Percentiles rank a stretch among this genome's conserved stretches.
Evolutionary conservation across 1,139 yeast species (phyloP).

Genomic region (Kurtzmaniella quercitrusa): DNA sequence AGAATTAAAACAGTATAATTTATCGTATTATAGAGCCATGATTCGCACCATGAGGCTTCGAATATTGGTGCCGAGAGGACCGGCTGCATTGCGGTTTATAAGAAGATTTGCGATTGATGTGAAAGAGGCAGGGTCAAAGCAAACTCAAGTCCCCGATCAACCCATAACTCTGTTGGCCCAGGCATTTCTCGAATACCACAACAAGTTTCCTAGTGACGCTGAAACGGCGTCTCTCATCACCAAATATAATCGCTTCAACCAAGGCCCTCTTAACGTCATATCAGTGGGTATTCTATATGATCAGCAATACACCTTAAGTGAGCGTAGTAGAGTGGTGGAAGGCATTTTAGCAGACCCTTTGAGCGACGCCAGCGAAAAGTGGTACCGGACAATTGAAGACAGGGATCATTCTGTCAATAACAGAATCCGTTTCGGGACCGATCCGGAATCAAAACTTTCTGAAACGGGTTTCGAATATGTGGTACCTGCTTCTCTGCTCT

Average conservation of each 20-base stretch:
- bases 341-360: constrained; percentile 41
- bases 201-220: constrained; percentile 8
- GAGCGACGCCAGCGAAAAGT: constrained; percentile 25
- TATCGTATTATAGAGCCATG: not conserved
- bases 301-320: constrained; percentile 15
- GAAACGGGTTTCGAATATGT: constrained; percentile 6
- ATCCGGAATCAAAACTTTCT: constrained; percentile 4
- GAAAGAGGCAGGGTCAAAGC: not conserved
- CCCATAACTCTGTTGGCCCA: constrained; percentile 5
- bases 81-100: not conserved
- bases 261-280: constrained; percentile 11
- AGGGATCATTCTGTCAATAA: constrained; percentile 20
- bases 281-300: constrained; percentile 32
- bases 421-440: constrained; percentile 15
- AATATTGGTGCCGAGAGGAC: not conserved
- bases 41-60: not conserved
- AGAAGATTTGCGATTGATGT: not conserved
- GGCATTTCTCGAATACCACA: constrained; percentile 6
- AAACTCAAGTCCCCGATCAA: not conserved
- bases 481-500: constrained; percentile 36
- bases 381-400: constrained; percentile 26
- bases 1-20: not conserved
- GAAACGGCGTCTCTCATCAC: constrained; percentile 8
- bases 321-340: constrained; percentile 24
- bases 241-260: constrained; percentile 9